phyloP scores from a whole-genome alignment of 805 yeast species.

The Teunomyces kruisii region DNA sequence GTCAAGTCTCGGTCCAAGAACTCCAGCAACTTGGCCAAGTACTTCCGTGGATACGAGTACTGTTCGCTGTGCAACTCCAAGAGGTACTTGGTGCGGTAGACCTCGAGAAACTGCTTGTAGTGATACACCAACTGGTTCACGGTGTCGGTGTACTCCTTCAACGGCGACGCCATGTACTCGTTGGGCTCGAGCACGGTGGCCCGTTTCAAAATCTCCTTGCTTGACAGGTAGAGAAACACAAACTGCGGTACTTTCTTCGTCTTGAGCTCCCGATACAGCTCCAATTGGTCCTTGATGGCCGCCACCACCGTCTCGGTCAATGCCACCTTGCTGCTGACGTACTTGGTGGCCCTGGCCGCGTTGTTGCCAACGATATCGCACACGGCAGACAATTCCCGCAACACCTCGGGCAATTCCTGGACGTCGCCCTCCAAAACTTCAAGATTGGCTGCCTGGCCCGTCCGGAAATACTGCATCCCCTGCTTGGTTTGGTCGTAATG shows the following conservation, averaged over 20 bases:
- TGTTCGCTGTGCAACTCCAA: slow-evolving; percentile 40
- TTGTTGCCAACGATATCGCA: slow-evolving; percentile 37
- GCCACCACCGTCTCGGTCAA: slow-evolving; percentile 14
- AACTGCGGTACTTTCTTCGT: slow-evolving; percentile 24
- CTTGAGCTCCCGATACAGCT: slow-evolving; percentile 21
- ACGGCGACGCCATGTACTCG: slow-evolving; percentile 4
- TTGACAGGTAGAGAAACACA: slow-evolving; percentile 14
- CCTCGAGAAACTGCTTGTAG: slow-evolving; percentile 32
- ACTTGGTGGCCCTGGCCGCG: slow-evolving; percentile 29
- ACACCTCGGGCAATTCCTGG: slow-evolving; percentile 56
- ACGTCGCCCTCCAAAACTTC: slow-evolving; percentile 53
- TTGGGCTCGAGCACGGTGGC: slow-evolving; percentile 10
- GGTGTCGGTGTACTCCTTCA: slow-evolving; percentile 23
- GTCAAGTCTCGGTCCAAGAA: slow-evolving; percentile 34
- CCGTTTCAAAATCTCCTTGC: slow-evolving; percentile 5
- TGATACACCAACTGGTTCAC: slow-evolving; percentile 32
- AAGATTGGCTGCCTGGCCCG: slow-evolving; percentile 23
- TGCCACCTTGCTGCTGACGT: slow-evolving; percentile 13
- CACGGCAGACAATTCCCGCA: slow-evolving; percentile 44
- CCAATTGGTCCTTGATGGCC: slow-evolving; percentile 16
- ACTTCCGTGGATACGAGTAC: slow-evolving; percentile 38
- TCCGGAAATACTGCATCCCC: slow-evolving; percentile 41
- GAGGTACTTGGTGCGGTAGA: slow-evolving; percentile 36
- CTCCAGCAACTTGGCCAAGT: slow-evolving; percentile 28
- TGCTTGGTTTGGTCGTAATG: slow-evolving; percentile 79